Conservation (phyloP, 1,139 yeast species). For the Debaryomyces udenii region DNA sequence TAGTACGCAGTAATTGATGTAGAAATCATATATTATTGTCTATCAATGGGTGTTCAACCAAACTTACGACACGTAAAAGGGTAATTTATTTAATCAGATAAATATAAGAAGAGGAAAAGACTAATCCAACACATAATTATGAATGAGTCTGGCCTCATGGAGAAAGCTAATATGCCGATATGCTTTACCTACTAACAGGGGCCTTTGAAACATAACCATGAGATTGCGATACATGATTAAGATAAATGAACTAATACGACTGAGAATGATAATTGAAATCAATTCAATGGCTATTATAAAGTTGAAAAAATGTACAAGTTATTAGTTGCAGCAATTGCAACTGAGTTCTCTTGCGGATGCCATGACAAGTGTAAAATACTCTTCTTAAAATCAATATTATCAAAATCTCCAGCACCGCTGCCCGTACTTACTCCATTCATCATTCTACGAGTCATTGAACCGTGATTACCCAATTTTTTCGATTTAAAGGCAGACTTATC, state of each 20-base stretch:
- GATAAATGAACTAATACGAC: background rate
- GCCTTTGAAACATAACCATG: no score
- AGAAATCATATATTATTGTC: no score
- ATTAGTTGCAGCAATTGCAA: slow-evolving; percentile 98
- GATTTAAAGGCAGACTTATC: slow-evolving; percentile 95
- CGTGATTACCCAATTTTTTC: slow-evolving; percentile 52
- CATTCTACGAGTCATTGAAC: slow-evolving; percentile 46
- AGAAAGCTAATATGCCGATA: no score
- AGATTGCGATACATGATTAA: background rate
- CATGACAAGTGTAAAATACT: slow-evolving; percentile 94
- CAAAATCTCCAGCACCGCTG: slow-evolving; percentile 57
- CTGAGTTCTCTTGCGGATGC: slow-evolving; percentile 97
- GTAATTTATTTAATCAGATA: no score
- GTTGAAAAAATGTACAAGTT: slow-evolving; percentile 82
- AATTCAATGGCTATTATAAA: slow-evolving; percentile 33
- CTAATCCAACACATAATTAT: no score
- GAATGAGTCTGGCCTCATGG: no score
- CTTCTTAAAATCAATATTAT: slow-evolving; percentile 90
- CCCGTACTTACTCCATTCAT: slow-evolving; percentile 47
- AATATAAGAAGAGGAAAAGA: no score
- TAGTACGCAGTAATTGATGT: no score
- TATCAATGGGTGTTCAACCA: no score
- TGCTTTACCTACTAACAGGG: no score
- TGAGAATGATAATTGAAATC: slow-evolving; percentile 5
- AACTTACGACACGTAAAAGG: no score